Evolutionary conservation across 805 yeast genomes (phyloP), one percentile per base, ranked within the genome.

Genomic region (Limtongia smithiae): DNA sequence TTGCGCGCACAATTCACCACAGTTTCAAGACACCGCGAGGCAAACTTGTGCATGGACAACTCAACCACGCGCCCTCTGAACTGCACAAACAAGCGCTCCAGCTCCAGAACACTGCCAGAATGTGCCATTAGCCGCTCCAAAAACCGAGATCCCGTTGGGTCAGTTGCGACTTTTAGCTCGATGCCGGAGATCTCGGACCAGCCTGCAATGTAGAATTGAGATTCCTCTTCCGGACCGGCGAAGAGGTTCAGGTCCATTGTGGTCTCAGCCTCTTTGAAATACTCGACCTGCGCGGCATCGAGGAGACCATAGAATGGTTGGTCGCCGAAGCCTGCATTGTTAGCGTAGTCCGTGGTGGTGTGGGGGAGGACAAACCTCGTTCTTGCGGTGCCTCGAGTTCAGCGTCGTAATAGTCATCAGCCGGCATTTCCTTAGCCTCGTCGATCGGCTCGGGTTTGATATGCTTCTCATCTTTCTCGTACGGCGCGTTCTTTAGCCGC

Each of bases 21-120:
- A 0, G 97, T 86, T 66, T 91, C 97, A 46, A 89, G 72, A 53
- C 94, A 95, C 67, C 93, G 98, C 0, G 97, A 90, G 1, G 96
- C 81, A 64, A 88, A 91, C 65, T 90, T 89, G 62, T 93, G 97
- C 59, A 81, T 81, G 3, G 93, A 78, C 57, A 90, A 72, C 18
- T 82, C 79, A n/a, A 76, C 79, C 59, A 86, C 83, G 57, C 57
- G 39, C 20, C 37, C 9, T 9, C 9, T 25, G 28, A 25, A 25
- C 9, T 6, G 14, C 5, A 33, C 35, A 30, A 89, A 85, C 0
- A 82, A 78, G 51, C 74, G 75, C 66, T 83, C 85, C 0, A 90
- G 63, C 28, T 72, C 71, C 59, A 81, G 46, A 51, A 88, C 67
- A 65, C 88, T 94, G 11, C 68, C 71, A 53, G 80, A 82, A 24